Base-by-base conservation (phyloP, 768 basidiomycete genomes). In the Termitomyces titanicus region DNA sequence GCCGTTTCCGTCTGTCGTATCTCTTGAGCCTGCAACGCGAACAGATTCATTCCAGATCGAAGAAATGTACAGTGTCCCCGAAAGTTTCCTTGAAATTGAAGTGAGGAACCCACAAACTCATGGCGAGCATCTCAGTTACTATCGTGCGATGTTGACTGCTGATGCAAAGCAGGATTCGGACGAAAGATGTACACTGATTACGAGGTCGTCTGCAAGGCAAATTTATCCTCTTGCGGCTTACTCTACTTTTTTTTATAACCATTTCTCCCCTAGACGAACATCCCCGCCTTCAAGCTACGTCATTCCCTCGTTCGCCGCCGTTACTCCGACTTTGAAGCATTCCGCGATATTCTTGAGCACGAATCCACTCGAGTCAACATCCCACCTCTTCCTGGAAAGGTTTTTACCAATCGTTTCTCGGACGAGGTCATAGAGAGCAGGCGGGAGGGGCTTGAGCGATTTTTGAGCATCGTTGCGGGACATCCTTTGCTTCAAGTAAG, bases 121-220 rank as follows among this genome's bases (percentile, higher is more conserved):
- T 63, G 96, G 95, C 93, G 62, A 57, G 54, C 25, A 29, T 46
- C 33, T 8, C 17, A 43, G 31, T 39, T 33, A 25, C 18, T 7
- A 18, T 18, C 12, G 24, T 9, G 46, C 31, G 8, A 42, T 27
- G 25, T 39, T 42, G 40, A 9, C 40, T n/a, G 24, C 43, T 40
- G 40, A 45, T 54, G 42, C 34, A 18, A 38, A 49, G 29, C 67
- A 94, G 94, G 94, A 29, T 94, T 95, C 65, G 96, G 97, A 27
- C 79, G 97, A 64, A 98, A 98, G 81, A 96, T 96, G 95, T 99
- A 92, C 73, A 99, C 97, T 39, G 96, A 98, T 78, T 98, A 98
- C 66, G 97, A 99, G 75, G 88, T 99, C 55, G 88, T 98, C 43
- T 97, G 94, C 81, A 94, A 94, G 84, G 95, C 91, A 55, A 59